Evolutionary conservation across 495 filamentous ascomycete genomes (phyloP).

Genomic region (Penicillium waksmanii): DNA sequence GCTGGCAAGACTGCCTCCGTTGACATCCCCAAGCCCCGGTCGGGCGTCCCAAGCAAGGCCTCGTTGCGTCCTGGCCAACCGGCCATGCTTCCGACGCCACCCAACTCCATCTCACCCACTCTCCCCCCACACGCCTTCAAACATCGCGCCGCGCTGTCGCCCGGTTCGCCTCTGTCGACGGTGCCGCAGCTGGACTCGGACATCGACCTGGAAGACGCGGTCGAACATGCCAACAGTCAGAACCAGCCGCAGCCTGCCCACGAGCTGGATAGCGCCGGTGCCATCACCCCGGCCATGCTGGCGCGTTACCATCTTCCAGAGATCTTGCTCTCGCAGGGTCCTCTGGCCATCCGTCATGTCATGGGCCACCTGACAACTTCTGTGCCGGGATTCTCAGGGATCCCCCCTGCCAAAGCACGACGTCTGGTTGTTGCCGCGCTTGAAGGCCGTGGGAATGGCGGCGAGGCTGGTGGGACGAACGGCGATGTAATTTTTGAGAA

Average conservation of each 20-base stretch:
- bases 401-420: conserved; percentile 89
- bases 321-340: conserved; percentile 86
- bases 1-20: conserved; percentile 63
- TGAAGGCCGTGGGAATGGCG: conserved; percentile 70
- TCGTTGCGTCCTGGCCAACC: conserved; percentile 60
- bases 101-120: conserved; percentile 92
- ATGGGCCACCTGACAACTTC: conserved; percentile 91
- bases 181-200: conserved; percentile 81
- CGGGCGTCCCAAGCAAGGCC: conserved; percentile 62
- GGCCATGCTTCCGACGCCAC: conserved; percentile 80
- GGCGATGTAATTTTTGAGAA: conserved; percentile 92
- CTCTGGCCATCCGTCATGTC: conserved; percentile 90
- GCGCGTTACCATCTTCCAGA: conserved; percentile 90
- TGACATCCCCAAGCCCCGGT: conserved; percentile 73
- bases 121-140: conserved; percentile 81
- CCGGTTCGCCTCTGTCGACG: conserved; percentile 54
- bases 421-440: conserved; percentile 84
- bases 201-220: conserved; percentile 77
- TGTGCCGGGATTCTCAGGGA: conserved; percentile 89
- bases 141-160: conserved; percentile 39
- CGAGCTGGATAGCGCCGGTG: conserved; percentile 71
- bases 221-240: conserved; percentile 52
- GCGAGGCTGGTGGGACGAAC: conserved; percentile 63
- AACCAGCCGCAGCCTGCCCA: conserved; percentile 41
- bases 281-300: conserved; percentile 83